Evolutionary conservation across 495 filamentous ascomycete species (phyloP).

Genomic region (Choiromyces venosus): DNA sequence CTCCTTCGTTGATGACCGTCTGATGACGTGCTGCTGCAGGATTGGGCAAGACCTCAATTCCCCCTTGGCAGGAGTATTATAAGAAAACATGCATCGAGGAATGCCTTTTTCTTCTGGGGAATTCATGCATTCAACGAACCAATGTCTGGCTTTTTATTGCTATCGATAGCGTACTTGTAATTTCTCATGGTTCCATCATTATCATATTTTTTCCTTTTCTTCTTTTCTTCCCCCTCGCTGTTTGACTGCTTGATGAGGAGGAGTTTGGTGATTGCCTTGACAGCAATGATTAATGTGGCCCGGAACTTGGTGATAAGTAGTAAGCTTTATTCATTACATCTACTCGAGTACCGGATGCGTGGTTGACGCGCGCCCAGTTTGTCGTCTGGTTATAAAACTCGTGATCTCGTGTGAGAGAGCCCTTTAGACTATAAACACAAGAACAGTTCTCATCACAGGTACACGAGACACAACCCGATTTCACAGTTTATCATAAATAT

Average conservation of each 20-base stretch:
- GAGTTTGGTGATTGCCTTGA: neutral
- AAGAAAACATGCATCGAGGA: neutral
- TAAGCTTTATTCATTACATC: neutral
- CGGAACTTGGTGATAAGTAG: neutral
- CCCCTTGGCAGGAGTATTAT: slow-evolving; percentile 33
- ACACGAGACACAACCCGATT: neutral
- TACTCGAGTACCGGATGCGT: neutral
- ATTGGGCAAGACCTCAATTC: slow-evolving; percentile 29
- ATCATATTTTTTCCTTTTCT: neutral
- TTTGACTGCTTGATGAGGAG: neutral
- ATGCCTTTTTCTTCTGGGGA: no score
- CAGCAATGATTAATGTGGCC: neutral
- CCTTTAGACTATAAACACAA: neutral
- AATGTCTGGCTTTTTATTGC: neutral
- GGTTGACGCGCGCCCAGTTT: neutral
- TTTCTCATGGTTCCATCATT: neutral
- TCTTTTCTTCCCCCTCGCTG: neutral
- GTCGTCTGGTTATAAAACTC: neutral
- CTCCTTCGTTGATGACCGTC: slow-evolving; percentile 9
- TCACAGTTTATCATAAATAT: neutral
- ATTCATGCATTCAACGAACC: neutral
- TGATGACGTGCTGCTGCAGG: slow-evolving; percentile 39
- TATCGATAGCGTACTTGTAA: neutral
- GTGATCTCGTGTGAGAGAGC: neutral
- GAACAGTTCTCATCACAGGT: neutral